A percentile compares a stretch with the other conserved stretches of the same genome.
Conservation (phyloP, 139 green algal species). For the Tetraselmis striata region DNA sequence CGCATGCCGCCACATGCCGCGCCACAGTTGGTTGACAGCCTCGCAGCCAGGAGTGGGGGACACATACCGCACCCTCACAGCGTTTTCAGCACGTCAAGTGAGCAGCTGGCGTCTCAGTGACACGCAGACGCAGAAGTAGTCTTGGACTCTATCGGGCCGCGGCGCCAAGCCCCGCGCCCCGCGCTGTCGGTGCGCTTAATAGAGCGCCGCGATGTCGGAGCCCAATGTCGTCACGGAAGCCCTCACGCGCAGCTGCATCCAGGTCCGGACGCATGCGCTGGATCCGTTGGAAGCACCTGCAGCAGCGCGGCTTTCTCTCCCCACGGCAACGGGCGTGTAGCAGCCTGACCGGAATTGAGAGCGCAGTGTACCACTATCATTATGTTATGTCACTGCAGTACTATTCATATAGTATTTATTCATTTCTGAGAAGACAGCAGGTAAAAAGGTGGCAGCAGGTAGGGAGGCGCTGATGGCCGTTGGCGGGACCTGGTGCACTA, state of each 20-base stretch:
- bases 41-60: no score
- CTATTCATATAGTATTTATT: not conserved
- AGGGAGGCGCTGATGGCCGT: not conserved
- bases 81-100: no score
- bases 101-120: no score
- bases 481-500: slow-evolving; percentile 19
- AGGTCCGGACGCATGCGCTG: slow-evolving; percentile 25
- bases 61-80: no score
- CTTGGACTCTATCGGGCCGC: no score
- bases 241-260: slow-evolving; percentile 52
- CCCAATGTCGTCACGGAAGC: slow-evolving; percentile 49
- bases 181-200: no score
- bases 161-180: no score
- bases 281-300: not conserved
- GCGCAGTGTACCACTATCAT: not conserved
- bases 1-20: no score
- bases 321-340: not conserved
- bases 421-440: slow-evolving; percentile 4
- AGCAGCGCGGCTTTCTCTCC: not conserved
- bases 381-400: slow-evolving; percentile 3
- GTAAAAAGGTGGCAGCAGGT: not conserved
- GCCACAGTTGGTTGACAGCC: no score
- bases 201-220: not conserved
- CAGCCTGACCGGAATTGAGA: not conserved
- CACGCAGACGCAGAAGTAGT: no score